Conservation (phyloP, 495 filamentous ascomycete genomes). For the Xanthoparmelia taractica region DNA sequence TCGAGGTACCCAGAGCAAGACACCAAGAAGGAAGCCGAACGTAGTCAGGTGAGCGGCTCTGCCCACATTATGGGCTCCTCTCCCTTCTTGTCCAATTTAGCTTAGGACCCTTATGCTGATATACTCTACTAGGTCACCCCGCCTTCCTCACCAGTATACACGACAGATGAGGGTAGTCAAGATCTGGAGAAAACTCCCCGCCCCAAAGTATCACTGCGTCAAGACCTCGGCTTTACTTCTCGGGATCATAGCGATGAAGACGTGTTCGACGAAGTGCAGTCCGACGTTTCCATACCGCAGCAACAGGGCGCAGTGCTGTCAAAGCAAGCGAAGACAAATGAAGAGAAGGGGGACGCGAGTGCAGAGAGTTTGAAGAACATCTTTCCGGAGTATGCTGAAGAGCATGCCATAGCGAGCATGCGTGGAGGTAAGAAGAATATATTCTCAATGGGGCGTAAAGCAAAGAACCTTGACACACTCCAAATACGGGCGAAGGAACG, state of each 20-base stretch:
- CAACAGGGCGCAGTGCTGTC: background rate
- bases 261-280: background rate
- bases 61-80: background rate
- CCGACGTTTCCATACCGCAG: background rate
- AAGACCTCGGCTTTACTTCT: background rate
- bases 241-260: background rate
- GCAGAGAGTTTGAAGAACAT: background rate
- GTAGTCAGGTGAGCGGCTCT: background rate
- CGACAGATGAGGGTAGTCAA: conserved; percentile 1
- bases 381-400: background rate
- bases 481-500: background rate
- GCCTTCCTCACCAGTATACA: background rate
- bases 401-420: background rate
- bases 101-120: background rate
- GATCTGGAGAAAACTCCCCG: conserved; percentile 1
- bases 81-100: background rate
- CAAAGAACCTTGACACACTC: background rate
- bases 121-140: background rate
- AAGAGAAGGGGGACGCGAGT: background rate
- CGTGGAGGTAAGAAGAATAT: background rate
- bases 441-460: background rate
- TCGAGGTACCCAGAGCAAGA: background rate
- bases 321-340: background rate
- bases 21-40: background rate
- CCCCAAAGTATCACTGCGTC: background rate